Percentiles rank a stretch among this genome's conserved stretches.
These are phyloP conservation scores for Amphirosellinia nigrospora DNA, from an alignment of 495 filamentous ascomycete genomes.

Conservation along the genomic window DNA sequence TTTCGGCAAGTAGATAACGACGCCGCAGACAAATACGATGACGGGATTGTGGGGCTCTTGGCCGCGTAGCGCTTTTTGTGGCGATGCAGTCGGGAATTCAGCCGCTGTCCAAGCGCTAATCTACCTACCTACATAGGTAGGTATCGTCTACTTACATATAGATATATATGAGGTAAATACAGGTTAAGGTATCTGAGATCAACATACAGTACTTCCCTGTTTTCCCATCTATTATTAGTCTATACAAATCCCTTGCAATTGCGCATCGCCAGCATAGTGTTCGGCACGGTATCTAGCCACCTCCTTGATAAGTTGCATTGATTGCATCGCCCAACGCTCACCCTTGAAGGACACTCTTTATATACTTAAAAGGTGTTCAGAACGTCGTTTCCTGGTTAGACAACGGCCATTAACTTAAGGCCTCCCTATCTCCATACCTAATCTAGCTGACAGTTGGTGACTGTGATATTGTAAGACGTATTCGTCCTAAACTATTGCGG, in stretches of 20 bases:
- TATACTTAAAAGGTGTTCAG: background rate
- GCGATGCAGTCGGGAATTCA: slow-evolving; percentile 3
- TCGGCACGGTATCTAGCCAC: background rate
- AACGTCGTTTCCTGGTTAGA: background rate
- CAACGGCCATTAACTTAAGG: background rate
- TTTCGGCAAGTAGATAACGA: background rate
- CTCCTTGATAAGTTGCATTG: background rate
- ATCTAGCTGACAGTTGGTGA: background rate
- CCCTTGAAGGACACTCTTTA: background rate
- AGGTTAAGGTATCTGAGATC: background rate
- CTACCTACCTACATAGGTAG: background rate
- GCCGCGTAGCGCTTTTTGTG: slow-evolving; percentile 7
- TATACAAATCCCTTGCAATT: background rate
- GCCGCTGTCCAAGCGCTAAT: background rate
- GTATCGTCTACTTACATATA: background rate
- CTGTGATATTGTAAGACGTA: background rate
- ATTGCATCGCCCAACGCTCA: background rate
- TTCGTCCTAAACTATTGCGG: background rate
- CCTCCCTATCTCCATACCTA: background rate
- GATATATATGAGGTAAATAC: too few relatives aligned
- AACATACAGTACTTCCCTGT: too few relatives aligned
- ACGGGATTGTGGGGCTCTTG: slow-evolving; percentile 7
- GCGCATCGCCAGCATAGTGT: background rate
- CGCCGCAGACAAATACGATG: slow-evolving; percentile 1
- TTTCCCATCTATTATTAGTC: slow-evolving; percentile 9